A percentile compares a stretch with the other conserved stretches of the same genome.
These are phyloP conservation scores for Fraxinus angustifolia DNA, from an alignment of 305 asterid species.

Conservation along the genomic window DNA sequence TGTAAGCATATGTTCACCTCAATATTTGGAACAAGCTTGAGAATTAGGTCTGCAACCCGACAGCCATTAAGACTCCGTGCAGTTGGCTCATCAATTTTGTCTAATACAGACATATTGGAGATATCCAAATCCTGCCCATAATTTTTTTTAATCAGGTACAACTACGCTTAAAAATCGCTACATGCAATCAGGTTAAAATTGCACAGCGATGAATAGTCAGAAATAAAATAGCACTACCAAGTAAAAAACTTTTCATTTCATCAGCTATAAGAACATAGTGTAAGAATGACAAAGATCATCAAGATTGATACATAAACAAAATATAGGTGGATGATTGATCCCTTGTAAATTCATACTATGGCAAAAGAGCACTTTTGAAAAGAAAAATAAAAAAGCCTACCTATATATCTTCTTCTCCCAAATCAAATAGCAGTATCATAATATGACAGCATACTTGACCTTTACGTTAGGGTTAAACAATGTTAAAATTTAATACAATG, in stretches of 20 bases:
- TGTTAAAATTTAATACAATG: background rate
- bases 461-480: background rate
- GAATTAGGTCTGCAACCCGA: slow-evolving; percentile 92
- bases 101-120: slow-evolving; percentile 63
- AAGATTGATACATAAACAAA: background rate
- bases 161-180: background rate
- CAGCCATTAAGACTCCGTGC: slow-evolving; percentile 96
- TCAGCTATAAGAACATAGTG: background rate
- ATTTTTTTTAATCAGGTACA: background rate
- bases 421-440: background rate
- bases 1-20: slow-evolving; percentile 43
- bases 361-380: background rate
- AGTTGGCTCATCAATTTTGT: slow-evolving; percentile 84
- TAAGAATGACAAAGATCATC: background rate
- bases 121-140: slow-evolving; percentile 78
- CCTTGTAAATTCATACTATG: background rate
- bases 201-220: background rate
- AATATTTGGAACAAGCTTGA: slow-evolving; percentile 81
- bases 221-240: background rate
- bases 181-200: background rate
- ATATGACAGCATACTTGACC: background rate
- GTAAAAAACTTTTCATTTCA: background rate
- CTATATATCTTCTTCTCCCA: background rate
- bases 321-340: background rate
- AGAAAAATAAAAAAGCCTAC: background rate